Conservation (phyloP, 495 filamentous ascomycete genomes). For the Aspergillus sclerotiicarbonarius region DNA sequence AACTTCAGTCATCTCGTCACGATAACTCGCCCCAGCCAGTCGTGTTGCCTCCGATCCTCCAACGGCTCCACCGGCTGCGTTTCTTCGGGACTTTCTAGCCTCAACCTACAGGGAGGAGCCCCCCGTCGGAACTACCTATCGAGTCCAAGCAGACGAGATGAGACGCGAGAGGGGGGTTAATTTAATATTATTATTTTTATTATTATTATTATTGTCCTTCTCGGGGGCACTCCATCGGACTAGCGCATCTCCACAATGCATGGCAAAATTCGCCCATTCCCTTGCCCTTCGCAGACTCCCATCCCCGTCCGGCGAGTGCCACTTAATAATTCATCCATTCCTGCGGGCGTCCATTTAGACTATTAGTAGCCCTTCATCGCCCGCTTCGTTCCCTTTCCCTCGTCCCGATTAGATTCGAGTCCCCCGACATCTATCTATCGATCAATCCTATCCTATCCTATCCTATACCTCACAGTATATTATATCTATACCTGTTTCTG, state of each 20-base stretch:
- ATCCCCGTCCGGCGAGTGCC: not conserved
- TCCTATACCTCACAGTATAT: not conserved
- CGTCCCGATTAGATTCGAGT: not conserved
- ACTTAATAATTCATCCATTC: slow-evolving; percentile 5
- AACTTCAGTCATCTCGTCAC: not conserved
- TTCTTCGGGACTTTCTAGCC: slow-evolving; percentile 26
- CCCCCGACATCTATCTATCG: not conserved
- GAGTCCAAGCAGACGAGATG: not conserved
- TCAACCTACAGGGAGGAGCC: not conserved
- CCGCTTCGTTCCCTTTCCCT: not conserved
- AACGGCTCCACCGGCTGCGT: slow-evolving; percentile 20
- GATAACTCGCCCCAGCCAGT: not conserved
- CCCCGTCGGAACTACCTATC: not conserved
- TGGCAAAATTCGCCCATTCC: slow-evolving; percentile 7
- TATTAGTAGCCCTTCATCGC: not conserved
- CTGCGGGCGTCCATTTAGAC: not conserved
- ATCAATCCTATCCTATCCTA: not conserved
- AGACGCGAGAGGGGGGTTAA: not conserved
- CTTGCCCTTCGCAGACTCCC: not conserved
- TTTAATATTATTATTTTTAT: slow-evolving; percentile 11
- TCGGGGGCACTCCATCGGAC: slow-evolving; percentile 5
- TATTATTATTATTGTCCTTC: slow-evolving; percentile 7
- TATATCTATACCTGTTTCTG: not conserved
- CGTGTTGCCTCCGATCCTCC: slow-evolving; percentile 9
- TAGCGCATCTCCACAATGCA: slow-evolving; percentile 12